Evolutionary conservation across 2,329 filamentous ascomycete species (phyloP), one percentile per base, ranked within the genome.

Genomic region (Colletotrichum sojae): DNA sequence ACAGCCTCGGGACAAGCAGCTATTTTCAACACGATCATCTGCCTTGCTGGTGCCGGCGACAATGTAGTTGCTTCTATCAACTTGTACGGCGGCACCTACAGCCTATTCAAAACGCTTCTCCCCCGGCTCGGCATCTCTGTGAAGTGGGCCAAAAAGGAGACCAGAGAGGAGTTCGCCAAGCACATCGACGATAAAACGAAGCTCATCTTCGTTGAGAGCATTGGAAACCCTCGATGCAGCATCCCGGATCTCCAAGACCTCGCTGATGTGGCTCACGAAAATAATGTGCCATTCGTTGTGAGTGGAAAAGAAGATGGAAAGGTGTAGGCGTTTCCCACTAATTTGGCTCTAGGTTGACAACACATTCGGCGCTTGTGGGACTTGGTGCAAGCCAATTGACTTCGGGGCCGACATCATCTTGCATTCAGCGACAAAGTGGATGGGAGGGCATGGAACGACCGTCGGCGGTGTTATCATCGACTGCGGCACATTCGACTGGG

Each of bases 1-100:
- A 89, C 94, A 43, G 86, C 94, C 0, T 97, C 94, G 0, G 95
- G 95, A 63, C 94, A 97, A 81, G 89, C 93, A 2, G 95, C 95
- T 2, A 49, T 59, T 5, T 59, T 59, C 43, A 59, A 95, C 97
- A 78, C 97, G 97, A 59, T 59, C 84, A 94, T 98, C 85, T 86
- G 94, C 63, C 91, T 98, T 75, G 86, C 90, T 90, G 94, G 6
- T 89, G 98, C n/a, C 93, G 94, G 95, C 51, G 95, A 98, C 85
- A 98, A 98, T 84, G 97, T 98, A 73, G 88, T 98, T 52, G 92
- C 94, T 13, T 97, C 95, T 2, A 91, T 91, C 59, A 97, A 97
- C 82, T 85, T 98, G 67, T 97, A 98, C 82, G 95, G 95, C 72
- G 95, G 94, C 78, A 98, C 95, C 12, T 97, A 97, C 85, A 98